A percentile compares a stretch with the other conserved stretches of the same genome.
phyloP scores from a whole-genome alignment of 345 rosid genomes.

The Bruguiera sexangula region DNA sequence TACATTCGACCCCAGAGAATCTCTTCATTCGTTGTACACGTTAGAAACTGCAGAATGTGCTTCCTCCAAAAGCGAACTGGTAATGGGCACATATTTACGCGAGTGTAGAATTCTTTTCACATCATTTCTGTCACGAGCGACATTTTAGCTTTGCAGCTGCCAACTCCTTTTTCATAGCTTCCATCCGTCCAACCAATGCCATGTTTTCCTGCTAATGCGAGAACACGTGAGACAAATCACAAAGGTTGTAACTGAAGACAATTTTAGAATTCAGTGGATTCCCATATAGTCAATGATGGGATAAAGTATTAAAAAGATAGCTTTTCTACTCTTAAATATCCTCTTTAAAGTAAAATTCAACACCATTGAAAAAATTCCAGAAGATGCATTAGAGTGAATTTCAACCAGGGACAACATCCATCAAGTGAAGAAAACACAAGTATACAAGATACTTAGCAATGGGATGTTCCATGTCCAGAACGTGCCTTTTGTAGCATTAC shows the following conservation, averaged over 20 bases:
- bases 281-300: not conserved
- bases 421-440: not conserved
- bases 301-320: not conserved
- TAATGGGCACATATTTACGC: not conserved
- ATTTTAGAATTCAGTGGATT: not conserved
- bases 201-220: conserved; percentile 45
- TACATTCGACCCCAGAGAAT: not conserved
- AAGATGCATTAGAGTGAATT: not conserved
- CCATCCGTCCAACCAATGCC: conserved; percentile 44
- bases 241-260: conserved; percentile 15
- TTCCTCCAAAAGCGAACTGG: not conserved
- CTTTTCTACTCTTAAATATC: too few relatives aligned
- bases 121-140: conserved; percentile 12
- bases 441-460: not conserved
- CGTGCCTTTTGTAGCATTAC: conserved; percentile 58
- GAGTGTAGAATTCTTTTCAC: conserved; percentile 3
- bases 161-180: conserved; percentile 46
- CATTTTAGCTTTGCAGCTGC: conserved; percentile 48
- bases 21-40: not conserved
- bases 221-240: conserved; percentile 10
- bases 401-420: not conserved
- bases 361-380: not conserved
- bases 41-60: not conserved
- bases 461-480: not conserved
- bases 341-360: not conserved